Evolutionary conservation across 2,329 filamentous ascomycete species (phyloP), one percentile per base, ranked within the genome.

Genomic region (Ilyonectria destructans): DNA sequence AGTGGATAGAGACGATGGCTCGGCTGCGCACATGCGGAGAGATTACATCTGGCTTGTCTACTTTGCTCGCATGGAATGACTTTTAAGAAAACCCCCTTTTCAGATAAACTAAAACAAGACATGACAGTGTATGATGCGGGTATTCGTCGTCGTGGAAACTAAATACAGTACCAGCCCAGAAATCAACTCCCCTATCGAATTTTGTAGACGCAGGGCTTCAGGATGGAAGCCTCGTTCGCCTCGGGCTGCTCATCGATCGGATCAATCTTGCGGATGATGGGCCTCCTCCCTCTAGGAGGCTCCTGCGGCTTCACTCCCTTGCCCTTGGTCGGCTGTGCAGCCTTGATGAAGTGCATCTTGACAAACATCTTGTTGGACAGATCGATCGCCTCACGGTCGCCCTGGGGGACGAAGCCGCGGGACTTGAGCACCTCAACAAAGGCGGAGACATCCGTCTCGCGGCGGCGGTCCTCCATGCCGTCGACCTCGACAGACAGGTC

Each of bases 141-240:
- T 70, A 68, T 75, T 74, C 45, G 63, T 62, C 59, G 15, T 49
- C 49, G 60, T 65, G 62, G 68, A 56, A 58, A 62, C 57, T 63
- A 64, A 58, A 68, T 71, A 61, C 67, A 68, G 29, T 55, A 26
- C 49, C 45, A 46, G 23, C 33, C 35, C 51, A 45, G 37, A 45
- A 59, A 21, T 29, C 23, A 29, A 13, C 31, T 37, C 40, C 13
- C 68, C 86, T 69, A 97, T 75, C 96, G 89, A 73, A 95, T 89
- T 85, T 98, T 98, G 83, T 98, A 98, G 69, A 98, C 90, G 84
- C 96, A 98, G 19, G 96, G 96, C 85, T 98, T 98, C 74, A 99
- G 82, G 63, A 96, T 86, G 35, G 79, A 82, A 59, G 84, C 84
- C 79, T 92, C 93, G 73, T 92, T 90, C 6, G 86, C 86, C 72